Evolutionary conservation across 2,329 filamentous ascomycete genomes (phyloP).

Genomic region (Neofusicoccum sp.): DNA sequence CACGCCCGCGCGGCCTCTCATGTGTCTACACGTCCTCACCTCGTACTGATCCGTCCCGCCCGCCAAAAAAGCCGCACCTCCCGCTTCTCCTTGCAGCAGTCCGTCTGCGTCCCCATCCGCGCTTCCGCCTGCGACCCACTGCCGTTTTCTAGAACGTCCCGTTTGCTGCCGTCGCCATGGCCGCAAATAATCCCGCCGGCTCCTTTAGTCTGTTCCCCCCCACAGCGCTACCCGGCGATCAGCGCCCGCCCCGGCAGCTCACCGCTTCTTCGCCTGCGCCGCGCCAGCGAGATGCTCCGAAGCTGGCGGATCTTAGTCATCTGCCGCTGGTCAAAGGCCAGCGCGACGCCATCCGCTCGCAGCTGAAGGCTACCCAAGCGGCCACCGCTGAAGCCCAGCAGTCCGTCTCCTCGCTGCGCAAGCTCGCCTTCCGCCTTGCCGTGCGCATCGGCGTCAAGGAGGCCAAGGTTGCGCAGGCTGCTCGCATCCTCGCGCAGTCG

Average conservation of each 20-base stretch:
- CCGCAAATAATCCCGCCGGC: background rate
- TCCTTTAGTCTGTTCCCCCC: constrained; percentile 13
- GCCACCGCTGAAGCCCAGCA: constrained; percentile 35
- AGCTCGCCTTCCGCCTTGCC: constrained; percentile 38
- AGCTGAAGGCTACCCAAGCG: constrained; percentile 34
- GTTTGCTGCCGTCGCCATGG: background rate
- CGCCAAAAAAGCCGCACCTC: background rate
- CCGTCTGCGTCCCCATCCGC: constrained; percentile 6
- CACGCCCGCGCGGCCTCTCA: background rate
- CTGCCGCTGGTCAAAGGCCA: constrained; percentile 36
- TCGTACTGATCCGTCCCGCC: constrained; percentile 2
- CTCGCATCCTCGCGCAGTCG: constrained; percentile 31
- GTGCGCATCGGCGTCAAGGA: constrained; percentile 41
- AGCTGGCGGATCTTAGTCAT: constrained; percentile 22
- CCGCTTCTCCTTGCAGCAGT: background rate
- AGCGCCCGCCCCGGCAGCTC: constrained; percentile 6
- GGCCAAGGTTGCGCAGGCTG: constrained; percentile 35
- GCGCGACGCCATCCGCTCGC: constrained; percentile 31
- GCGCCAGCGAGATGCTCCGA: background rate
- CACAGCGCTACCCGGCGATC: background rate
- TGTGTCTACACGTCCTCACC: background rate
- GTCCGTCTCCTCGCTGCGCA: constrained; percentile 34
- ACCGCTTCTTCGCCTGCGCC: constrained; percentile 16
- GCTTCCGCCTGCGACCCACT: constrained; percentile 7
- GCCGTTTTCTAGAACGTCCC: background rate